A percentile compares a stretch with the other conserved stretches of the same genome.
Evolutionary conservation across 2,329 filamentous ascomycete species (phyloP).

Genomic region (Cytospora chrysosperma): DNA sequence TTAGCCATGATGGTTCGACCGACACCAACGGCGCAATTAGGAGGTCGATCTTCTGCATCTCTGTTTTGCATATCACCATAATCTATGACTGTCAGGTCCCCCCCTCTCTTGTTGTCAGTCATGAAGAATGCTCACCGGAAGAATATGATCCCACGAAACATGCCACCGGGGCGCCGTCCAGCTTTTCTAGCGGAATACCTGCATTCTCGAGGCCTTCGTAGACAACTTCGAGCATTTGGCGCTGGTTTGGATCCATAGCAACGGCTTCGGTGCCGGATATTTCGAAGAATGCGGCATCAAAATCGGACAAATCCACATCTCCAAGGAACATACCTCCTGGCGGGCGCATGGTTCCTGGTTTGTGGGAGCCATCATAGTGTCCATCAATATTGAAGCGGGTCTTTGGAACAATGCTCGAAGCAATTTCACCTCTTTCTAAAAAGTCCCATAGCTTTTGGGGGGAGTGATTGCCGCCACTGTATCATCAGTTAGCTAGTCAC

Average conservation of each 20-base stretch:
- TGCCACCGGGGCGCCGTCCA: constrained; percentile 6
- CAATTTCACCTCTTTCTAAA: constrained; percentile 34
- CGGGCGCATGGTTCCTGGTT: constrained; percentile 36
- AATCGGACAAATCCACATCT: constrained; percentile 34
- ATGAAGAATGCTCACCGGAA: too few species aligned
- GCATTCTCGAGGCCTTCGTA: constrained; percentile 28
- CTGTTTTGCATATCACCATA: not conserved
- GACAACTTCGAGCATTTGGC: constrained; percentile 27
- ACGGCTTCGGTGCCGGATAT: constrained; percentile 23
- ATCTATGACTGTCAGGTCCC: too few species aligned
- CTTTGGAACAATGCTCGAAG: constrained; percentile 31
- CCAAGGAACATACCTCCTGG: constrained; percentile 30
- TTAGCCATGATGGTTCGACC: not conserved
- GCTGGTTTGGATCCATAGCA: constrained; percentile 28
- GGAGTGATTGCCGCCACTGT: constrained; percentile 34
- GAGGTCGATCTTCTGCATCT: not conserved
- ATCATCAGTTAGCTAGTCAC: too few species aligned
- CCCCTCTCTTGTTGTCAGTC: too few species aligned
- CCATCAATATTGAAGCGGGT: constrained; percentile 36
- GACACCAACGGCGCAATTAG: not conserved
- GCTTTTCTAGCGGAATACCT: constrained; percentile 15
- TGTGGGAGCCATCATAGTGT: constrained; percentile 38
- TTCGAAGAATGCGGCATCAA: constrained; percentile 36
- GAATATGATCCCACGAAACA: constrained; percentile 19
- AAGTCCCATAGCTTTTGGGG: constrained; percentile 40